Conservation (phyloP, 2,329 filamentous ascomycete genomes). For the Colletotrichum sp. region DNA sequence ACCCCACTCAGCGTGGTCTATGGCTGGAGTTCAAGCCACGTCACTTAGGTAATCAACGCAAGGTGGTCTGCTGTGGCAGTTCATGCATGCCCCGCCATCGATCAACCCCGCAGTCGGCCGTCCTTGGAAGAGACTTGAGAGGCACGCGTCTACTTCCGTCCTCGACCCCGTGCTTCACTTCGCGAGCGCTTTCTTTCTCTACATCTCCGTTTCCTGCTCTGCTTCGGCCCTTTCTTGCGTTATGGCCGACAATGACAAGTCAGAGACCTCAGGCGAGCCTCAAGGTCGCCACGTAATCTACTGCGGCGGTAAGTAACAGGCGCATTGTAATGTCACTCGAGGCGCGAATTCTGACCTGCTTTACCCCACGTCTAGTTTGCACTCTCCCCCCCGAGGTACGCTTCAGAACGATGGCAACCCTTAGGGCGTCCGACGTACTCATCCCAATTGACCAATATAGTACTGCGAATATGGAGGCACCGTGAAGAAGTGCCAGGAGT, state of each 20-base stretch:
- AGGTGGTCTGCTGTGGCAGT: slow-evolving; percentile 11
- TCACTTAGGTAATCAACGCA: neutral
- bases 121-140: slow-evolving; percentile 6
- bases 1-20: neutral
- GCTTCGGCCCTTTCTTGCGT: slow-evolving; percentile 26
- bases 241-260: slow-evolving; percentile 61
- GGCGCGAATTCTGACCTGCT: slow-evolving; percentile 9
- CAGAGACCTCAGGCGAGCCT: slow-evolving; percentile 48
- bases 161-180: slow-evolving; percentile 16
- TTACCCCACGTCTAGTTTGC: slow-evolving; percentile 53
- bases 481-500: slow-evolving; percentile 95
- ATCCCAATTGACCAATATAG: slow-evolving; percentile 50
- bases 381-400: slow-evolving; percentile 69
- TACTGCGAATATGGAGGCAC: slow-evolving; percentile 99
- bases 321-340: neutral
- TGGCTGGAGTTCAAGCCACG: neutral
- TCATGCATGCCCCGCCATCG: slow-evolving; percentile 20
- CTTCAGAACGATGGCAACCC: neutral
- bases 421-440: neutral
- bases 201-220: neutral
- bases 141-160: slow-evolving; percentile 11
- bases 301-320: slow-evolving; percentile 58
- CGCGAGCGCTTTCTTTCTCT: neutral
- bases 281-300: slow-evolving; percentile 59
- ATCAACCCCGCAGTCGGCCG: slow-evolving; percentile 22